A percentile compares a stretch with the other conserved stretches of the same genome.
Conservation (phyloP, 2,329 filamentous ascomycete species). For the Trematosphaeria pertusa region DNA sequence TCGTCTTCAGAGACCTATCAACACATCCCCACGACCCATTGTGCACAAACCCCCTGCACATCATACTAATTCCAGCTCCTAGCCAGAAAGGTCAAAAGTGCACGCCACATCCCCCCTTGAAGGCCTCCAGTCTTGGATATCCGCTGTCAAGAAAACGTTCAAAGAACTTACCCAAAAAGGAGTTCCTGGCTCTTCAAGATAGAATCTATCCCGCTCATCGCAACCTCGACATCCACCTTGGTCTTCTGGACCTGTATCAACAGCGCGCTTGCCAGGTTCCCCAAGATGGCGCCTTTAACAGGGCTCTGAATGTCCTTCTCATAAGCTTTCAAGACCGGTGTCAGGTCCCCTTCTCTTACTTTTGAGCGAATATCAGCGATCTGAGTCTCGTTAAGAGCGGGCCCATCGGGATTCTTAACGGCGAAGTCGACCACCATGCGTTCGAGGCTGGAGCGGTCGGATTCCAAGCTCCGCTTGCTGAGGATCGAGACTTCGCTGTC, state of each 20-base stretch:
- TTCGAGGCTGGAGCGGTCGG: slow-evolving; percentile 89
- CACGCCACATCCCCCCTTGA: too few species aligned
- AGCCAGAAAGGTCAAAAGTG: too few species aligned
- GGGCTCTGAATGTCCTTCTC: slow-evolving; percentile 86
- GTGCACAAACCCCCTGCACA: too few species aligned
- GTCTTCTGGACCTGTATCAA: slow-evolving; percentile 98
- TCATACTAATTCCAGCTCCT: too few species aligned
- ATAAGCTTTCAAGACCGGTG: slow-evolving; percentile 87
- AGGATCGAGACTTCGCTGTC: slow-evolving; percentile 95
- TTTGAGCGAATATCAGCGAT: slow-evolving; percentile 77
- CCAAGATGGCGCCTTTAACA: slow-evolving; percentile 80
- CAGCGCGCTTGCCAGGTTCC: slow-evolving; percentile 87
- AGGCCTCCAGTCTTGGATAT: too few species aligned
- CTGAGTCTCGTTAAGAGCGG: slow-evolving; percentile 69
- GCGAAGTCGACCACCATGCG: slow-evolving; percentile 99
- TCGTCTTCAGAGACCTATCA: neutral
- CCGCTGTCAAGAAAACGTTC: too few species aligned
- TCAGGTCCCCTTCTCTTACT: slow-evolving; percentile 90
- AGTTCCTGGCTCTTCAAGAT: slow-evolving; percentile 95
- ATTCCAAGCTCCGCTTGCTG: slow-evolving; percentile 89
- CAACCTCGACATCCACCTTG: slow-evolving; percentile 96
- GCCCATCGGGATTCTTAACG: slow-evolving; percentile 75
- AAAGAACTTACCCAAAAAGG: slow-evolving; percentile 73
- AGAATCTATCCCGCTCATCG: slow-evolving; percentile 93
- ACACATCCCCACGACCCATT: neutral